A percentile compares a stretch with the other conserved stretches of the same genome.
phyloP scores from a whole-genome alignment of 2,329 filamentous ascomycete genomes.

The Aspergillus hiratsukae region DNA sequence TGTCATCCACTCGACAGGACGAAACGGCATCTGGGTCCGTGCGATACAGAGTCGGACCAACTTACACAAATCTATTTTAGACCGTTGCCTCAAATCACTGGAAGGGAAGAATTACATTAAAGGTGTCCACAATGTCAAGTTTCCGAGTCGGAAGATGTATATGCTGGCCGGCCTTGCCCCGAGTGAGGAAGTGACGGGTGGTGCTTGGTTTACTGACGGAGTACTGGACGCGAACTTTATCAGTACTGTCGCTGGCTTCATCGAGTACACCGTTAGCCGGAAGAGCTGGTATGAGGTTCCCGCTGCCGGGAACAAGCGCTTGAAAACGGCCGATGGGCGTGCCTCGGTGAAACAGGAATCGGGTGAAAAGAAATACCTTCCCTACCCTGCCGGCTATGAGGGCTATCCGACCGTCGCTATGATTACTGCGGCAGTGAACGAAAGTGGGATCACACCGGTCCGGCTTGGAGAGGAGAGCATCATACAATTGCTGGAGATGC shows the following conservation, averaged over 20 bases:
- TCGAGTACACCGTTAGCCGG: slow-evolving; percentile 68
- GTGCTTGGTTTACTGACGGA: slow-evolving; percentile 90
- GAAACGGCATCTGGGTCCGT: slow-evolving; percentile 86
- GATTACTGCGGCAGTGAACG: slow-evolving; percentile 70
- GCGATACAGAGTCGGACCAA: slow-evolving; percentile 74
- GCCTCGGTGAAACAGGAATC: slow-evolving; percentile 26
- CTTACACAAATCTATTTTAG: slow-evolving; percentile 78
- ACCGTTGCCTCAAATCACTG: slow-evolving; percentile 76
- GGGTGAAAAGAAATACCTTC: slow-evolving; percentile 38
- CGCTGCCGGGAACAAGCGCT: slow-evolving; percentile 36
- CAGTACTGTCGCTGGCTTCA: slow-evolving; percentile 65
- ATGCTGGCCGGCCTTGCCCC: slow-evolving; percentile 82
- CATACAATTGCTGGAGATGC: slow-evolving; percentile 78
- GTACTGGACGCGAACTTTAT: slow-evolving; percentile 88
- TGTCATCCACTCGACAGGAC: slow-evolving; percentile 78
- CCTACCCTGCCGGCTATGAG: slow-evolving; percentile 61
- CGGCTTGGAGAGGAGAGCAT: slow-evolving; percentile 69
- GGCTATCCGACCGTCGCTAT: slow-evolving; percentile 76
- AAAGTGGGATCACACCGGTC: slow-evolving; percentile 66
- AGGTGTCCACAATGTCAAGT: slow-evolving; percentile 86
- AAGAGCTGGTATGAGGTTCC: slow-evolving; percentile 63
- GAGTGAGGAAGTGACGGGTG: slow-evolving; percentile 85
- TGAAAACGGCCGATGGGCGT: slow-evolving; percentile 33
- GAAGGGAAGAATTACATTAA: slow-evolving; percentile 79
- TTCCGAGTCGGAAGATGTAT: slow-evolving; percentile 90